These are phyloP conservation scores for Backusella tarrabulga DNA, from an alignment of 192 early-diverging fungal species.

Conservation along the genomic window DNA sequence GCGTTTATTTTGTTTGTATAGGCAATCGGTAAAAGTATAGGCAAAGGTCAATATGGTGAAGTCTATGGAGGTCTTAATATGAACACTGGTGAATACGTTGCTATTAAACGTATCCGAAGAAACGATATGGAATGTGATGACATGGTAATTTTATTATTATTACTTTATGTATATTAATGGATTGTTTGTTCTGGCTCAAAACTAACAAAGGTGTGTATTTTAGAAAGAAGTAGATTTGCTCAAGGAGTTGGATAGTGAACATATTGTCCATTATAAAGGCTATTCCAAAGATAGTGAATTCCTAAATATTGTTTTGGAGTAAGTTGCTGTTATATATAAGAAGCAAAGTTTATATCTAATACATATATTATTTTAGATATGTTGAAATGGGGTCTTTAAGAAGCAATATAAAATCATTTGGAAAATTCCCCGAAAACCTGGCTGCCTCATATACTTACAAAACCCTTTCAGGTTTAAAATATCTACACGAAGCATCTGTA, in stretches of 20 bases:
- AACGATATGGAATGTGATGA: constrained; percentile 61
- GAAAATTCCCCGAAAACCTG: constrained; percentile 85
- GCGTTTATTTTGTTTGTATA: constrained; percentile 10
- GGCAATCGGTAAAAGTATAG: constrained; percentile 83
- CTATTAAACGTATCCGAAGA: constrained; percentile 82
- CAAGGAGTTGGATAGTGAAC: constrained; percentile 73
- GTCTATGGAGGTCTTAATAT: constrained; percentile 79
- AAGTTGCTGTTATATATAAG: not conserved
- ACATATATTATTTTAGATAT: constrained; percentile 32
- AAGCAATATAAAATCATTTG: constrained; percentile 85
- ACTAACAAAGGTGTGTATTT: not conserved
- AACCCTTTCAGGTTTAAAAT: constrained; percentile 87
- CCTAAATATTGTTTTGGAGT: constrained; percentile 85
- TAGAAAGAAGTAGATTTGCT: constrained; percentile 82
- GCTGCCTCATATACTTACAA: constrained; percentile 83
- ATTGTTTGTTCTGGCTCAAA: not conserved
- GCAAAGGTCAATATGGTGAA: constrained; percentile 85
- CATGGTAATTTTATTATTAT: constrained; percentile 48
- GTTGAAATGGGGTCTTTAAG: constrained; percentile 92
- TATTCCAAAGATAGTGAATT: constrained; percentile 70
- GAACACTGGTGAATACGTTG: constrained; percentile 78
- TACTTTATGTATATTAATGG: not conserved
- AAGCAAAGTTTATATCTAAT: not conserved
- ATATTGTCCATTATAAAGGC: constrained; percentile 84
- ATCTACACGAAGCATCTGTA: constrained; percentile 82